phyloP scores from a whole-genome alignment of 1,284 basidiomycete genomes.

The Trichosporon asahii region DNA sequence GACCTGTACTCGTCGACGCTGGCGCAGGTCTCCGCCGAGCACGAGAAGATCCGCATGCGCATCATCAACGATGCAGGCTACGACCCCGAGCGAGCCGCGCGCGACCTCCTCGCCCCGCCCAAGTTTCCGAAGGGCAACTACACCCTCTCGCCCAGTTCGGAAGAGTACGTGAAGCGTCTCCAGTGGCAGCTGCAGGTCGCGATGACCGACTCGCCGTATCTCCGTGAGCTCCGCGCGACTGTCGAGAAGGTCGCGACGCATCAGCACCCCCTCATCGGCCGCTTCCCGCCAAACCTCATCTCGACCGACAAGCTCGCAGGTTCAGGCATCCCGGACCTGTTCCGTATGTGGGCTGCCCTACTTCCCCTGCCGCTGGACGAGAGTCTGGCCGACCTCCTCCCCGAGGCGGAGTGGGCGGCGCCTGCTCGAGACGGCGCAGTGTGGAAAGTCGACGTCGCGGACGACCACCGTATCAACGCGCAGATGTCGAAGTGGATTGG shows the following conservation, averaged over 20 bases:
- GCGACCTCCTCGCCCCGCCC: slow-evolving; percentile 2
- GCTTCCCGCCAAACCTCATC: slow-evolving; percentile 20
- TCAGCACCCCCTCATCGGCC: slow-evolving; percentile 17
- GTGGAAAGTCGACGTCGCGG: slow-evolving; percentile 31
- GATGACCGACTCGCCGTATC: slow-evolving; percentile 13
- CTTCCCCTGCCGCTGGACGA: slow-evolving; percentile 21
- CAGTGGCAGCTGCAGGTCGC: slow-evolving; percentile 18
- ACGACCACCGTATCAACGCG: slow-evolving; percentile 30
- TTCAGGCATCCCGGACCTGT: slow-evolving; percentile 29
- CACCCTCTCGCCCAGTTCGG: slow-evolving; percentile 20
- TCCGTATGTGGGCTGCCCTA: slow-evolving; percentile 33
- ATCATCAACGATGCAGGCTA: background rate
- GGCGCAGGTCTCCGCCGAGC: slow-evolving; percentile 13
- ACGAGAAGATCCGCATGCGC: slow-evolving; percentile 10
- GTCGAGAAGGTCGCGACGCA: slow-evolving; percentile 17
- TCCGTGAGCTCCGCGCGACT: slow-evolving; percentile 13
- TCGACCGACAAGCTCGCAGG: slow-evolving; percentile 23
- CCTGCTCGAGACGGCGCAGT: slow-evolving; percentile 19
- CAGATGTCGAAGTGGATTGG: slow-evolving; percentile 33
- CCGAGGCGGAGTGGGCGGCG: slow-evolving; percentile 21
- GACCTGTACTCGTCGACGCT: slow-evolving; percentile 15
- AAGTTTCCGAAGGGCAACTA: slow-evolving; percentile 10
- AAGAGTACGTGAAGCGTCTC: slow-evolving; percentile 25
- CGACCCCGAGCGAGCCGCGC: slow-evolving; percentile 11
- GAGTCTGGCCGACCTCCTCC: slow-evolving; percentile 10